phyloP scores from a whole-genome alignment of 139 green algal genomes.

The Asterochloris sp. region DNA sequence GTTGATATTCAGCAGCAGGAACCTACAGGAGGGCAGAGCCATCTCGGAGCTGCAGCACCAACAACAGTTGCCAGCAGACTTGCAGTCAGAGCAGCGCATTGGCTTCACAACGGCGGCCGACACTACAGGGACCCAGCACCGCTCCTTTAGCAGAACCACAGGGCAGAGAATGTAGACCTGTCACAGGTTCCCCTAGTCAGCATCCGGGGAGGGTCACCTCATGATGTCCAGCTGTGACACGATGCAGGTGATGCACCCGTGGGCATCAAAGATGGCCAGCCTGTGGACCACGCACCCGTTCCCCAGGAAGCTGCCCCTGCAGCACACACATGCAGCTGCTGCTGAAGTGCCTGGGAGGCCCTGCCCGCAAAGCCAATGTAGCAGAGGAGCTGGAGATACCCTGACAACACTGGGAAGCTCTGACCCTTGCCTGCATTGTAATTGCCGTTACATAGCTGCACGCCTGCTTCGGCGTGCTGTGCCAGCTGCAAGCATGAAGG shows the following conservation, averaged over 20 bases:
- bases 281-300: conserved; percentile 31
- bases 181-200: background rate
- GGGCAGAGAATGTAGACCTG: no score
- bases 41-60: background rate
- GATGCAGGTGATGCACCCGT: conserved; percentile 62
- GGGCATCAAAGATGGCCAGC: conserved; percentile 58
- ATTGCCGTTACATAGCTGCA: no score
- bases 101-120: background rate
- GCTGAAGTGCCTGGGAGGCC: no score
- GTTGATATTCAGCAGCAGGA: background rate
- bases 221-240: conserved; percentile 47
- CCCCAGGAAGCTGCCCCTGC: conserved; percentile 26
- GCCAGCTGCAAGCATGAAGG: background rate
- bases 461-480: background rate
- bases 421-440: no score
- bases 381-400: no score
- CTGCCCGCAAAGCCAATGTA: no score
- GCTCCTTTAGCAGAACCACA: no score
- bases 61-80: background rate
- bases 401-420: no score
- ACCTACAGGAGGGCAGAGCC: background rate
- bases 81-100: no score
- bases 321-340: no score
- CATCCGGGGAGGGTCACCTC: background rate
- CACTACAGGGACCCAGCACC: background rate